Evolutionary conservation across 2,329 filamentous ascomycete genomes (phyloP).

Genomic region (Reticulascus tulasneorum): DNA sequence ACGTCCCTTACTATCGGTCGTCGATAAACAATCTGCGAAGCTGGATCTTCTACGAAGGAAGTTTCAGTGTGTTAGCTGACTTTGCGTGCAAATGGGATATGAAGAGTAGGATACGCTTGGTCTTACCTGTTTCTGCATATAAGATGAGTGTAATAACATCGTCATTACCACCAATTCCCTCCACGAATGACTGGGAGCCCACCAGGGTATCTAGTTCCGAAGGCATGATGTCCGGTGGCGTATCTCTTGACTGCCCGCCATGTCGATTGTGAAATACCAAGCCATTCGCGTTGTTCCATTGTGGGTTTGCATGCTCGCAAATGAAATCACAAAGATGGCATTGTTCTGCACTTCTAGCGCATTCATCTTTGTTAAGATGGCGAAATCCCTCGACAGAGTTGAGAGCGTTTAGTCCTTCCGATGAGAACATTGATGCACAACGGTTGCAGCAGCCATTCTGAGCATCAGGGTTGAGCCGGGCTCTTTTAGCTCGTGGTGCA

Average conservation of each 20-base stretch:
- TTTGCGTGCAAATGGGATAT: too few species aligned
- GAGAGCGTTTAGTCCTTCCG: neutral
- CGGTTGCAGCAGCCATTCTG: neutral
- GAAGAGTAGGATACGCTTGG: neutral
- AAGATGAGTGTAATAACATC: neutral
- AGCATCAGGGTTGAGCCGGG: too few species aligned
- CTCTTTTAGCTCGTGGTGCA: too few species aligned
- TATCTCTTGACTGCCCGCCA: too few species aligned
- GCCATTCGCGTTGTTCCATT: too few species aligned
- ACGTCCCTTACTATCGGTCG: conserved; percentile 6
- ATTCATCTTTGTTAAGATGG: neutral
- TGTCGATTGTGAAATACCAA: too few species aligned
- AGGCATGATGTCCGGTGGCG: neutral
- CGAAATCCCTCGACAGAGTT: conserved; percentile 1
- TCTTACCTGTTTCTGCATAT: conserved; percentile 3
- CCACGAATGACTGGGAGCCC: neutral
- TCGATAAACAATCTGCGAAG: neutral
- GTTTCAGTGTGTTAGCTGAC: too few species aligned
- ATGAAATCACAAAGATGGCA: too few species aligned
- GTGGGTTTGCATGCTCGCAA: too few species aligned
- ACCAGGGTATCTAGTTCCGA: conserved; percentile 1
- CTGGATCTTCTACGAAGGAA: too few species aligned
- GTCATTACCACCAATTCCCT: too few species aligned
- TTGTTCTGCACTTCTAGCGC: too few species aligned
- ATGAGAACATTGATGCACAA: conserved; percentile 3